Base-by-base conservation (phyloP, 1,139 yeast species). In the Spencermartinsiella ligniputridi region DNA sequence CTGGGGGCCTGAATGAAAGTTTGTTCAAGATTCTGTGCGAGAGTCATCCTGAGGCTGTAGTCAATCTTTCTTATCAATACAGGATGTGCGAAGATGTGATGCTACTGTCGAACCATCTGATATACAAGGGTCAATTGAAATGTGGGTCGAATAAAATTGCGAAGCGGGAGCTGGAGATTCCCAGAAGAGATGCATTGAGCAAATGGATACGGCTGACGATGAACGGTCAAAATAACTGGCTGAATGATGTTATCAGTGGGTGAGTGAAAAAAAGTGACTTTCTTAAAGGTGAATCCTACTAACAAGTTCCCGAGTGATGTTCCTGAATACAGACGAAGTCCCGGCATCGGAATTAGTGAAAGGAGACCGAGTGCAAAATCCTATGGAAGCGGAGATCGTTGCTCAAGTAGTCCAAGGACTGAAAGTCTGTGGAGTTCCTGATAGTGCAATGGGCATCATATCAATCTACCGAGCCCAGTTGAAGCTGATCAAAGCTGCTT, bases 21-120 rank as follows among this genome's bases (percentile, higher is more conserved):
- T 67, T 94, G 44, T 92, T 92, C 66, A 81, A 79, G 57, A 68
- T 75, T 2, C 70, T 92, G 41, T 81, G 90, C 51, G 88, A 84
- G 18, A 67, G 67, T 1, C 82, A 82, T 54, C 96, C 97, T 0
- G 69, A 75, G 18, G 74, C 87, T 40, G 83, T 89, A 11, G 80
- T 77, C 4, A 89, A 83, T 52, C 69, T 92, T 41, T 79, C 88
- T 0, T 76, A 79, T 52, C 99, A 92, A 62, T 92, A 94, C 62
- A 71, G 99, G 49, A 92, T 92, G 99, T 84, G 95, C 63, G 70
- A 74, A 30, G 97, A 90, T 49, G 84, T 92, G 38, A 88, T 90
- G 95, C 67, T 77, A 35, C 67, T 92, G 24, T 83, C 96, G 0
- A 92, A 92, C 61, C 76, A 74, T 21, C 73, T 94, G 53, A 79